Evolutionary conservation across 805 yeast species (phyloP).

Genomic region (Nematodospora valgi): DNA sequence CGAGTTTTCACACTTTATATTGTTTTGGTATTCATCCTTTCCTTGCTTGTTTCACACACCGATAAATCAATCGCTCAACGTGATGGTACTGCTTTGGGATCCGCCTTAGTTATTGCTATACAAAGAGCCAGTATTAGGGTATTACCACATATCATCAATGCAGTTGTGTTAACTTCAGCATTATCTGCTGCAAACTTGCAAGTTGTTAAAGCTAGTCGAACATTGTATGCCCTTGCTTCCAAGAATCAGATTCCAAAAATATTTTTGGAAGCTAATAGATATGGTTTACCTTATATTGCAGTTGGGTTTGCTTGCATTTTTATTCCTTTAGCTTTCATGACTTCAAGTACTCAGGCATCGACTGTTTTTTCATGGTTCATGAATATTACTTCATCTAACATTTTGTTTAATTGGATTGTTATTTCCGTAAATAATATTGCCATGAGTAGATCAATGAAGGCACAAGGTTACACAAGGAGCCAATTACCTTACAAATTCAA

Average conservation of each 20-base stretch:
- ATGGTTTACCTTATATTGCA: constrained; percentile 70
- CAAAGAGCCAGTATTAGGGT: constrained; percentile 31
- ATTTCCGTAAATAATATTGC: constrained; percentile 64
- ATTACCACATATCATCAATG: constrained; percentile 32
- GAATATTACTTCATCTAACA: constrained; percentile 72
- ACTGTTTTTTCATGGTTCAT: constrained; percentile 66
- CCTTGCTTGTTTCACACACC: constrained; percentile 32
- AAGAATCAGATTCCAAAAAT: constrained; percentile 50
- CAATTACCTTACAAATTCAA: constrained; percentile 62
- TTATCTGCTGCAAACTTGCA: constrained; percentile 35
- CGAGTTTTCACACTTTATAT: constrained; percentile 44
- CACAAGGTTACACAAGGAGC: constrained; percentile 58
- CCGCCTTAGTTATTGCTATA: constrained; percentile 39
- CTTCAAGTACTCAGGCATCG: constrained; percentile 52
- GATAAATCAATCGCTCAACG: constrained; percentile 25
- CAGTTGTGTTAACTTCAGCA: constrained; percentile 29
- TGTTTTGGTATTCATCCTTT: constrained; percentile 41
- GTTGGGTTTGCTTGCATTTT: constrained; percentile 49
- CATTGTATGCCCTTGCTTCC: constrained; percentile 33
- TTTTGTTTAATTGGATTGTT: constrained; percentile 71
- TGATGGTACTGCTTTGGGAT: constrained; percentile 38
- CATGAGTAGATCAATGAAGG: constrained; percentile 61
- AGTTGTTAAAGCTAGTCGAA: constrained; percentile 27
- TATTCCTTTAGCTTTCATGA: constrained; percentile 69
- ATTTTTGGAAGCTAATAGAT: constrained; percentile 59